These are phyloP conservation scores for Exsudoporus floridanus DNA, from an alignment of 1,284 basidiomycete species.

Conservation along the genomic window DNA sequence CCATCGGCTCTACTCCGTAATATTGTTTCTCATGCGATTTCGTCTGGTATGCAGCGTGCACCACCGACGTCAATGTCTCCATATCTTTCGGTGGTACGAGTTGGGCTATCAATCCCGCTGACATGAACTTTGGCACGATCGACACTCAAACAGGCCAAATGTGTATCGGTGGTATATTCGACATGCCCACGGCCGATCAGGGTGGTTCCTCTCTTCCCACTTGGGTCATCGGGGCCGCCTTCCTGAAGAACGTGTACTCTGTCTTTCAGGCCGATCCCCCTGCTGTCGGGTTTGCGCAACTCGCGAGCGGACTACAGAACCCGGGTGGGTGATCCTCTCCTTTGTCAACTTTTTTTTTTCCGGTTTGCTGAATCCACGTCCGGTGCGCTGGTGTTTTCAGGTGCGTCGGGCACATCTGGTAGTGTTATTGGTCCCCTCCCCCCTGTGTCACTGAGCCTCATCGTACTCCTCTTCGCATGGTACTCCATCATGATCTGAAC, in stretches of 20 bases:
- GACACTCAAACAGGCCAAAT: constrained; percentile 16
- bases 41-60: constrained; percentile 49
- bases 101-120: constrained; percentile 65
- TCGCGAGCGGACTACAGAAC: constrained; percentile 7
- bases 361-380: neutral
- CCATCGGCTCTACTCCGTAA: too few species aligned
- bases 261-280: constrained; percentile 45
- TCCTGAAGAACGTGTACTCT: constrained; percentile 59
- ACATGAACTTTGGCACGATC: constrained; percentile 75
- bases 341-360: neutral
- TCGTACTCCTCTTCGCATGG: neutral
- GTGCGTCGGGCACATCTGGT: neutral
- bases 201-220: constrained; percentile 10
- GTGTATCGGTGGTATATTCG: constrained; percentile 66
- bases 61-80: constrained; percentile 44
- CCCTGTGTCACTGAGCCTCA: neutral
- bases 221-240: constrained; percentile 67
- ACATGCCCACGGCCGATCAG: constrained; percentile 32
- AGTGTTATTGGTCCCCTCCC: neutral
- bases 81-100: constrained; percentile 72
- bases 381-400: neutral
- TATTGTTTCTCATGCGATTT: neutral
- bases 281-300: constrained; percentile 48
- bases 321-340: neutral
- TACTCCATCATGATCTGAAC: neutral